Conservation (phyloP, 169 alveolate species). For the Plasmodium adleri region DNA sequence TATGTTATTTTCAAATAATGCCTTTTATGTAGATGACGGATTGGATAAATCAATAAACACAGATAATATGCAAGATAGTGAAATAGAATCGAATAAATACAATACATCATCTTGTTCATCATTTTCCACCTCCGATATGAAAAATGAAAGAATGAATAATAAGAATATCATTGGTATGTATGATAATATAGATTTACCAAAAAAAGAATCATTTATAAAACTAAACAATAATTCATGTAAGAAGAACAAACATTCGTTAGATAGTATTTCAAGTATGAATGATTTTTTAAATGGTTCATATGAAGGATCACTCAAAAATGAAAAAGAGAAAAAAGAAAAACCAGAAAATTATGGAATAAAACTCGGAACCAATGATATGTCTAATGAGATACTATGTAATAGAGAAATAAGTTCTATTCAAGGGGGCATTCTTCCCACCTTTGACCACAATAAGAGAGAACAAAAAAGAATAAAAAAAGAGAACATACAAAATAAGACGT, state of each 20-base stretch:
- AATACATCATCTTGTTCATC: not conserved
- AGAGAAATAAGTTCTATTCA: too few species aligned
- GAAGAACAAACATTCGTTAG: not conserved
- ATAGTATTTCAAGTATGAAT: slow-evolving; percentile 3
- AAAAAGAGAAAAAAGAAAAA: not conserved
- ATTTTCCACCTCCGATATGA: not conserved
- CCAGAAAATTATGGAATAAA: not conserved
- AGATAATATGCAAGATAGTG: slow-evolving; percentile 15
- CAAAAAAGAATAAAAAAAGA: too few species aligned
- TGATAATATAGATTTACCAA: not conserved
- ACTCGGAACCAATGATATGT: not conserved
- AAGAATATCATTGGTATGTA: not conserved
- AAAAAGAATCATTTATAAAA: not conserved
- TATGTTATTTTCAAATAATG: slow-evolving; percentile 8
- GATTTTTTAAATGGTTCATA: not conserved
- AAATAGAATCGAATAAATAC: slow-evolving; percentile 1
- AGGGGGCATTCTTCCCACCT: too few species aligned
- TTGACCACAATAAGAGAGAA: too few species aligned
- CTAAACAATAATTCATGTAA: not conserved
- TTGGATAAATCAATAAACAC: slow-evolving; percentile 24
- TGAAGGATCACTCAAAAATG: not conserved
- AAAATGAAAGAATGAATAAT: slow-evolving; percentile 4
- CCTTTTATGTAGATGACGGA: slow-evolving; percentile 38
- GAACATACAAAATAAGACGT: not conserved
- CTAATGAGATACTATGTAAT: not conserved